Conservation (phyloP, 164 flowering plant species). For the Sextonia rubra region DNA sequence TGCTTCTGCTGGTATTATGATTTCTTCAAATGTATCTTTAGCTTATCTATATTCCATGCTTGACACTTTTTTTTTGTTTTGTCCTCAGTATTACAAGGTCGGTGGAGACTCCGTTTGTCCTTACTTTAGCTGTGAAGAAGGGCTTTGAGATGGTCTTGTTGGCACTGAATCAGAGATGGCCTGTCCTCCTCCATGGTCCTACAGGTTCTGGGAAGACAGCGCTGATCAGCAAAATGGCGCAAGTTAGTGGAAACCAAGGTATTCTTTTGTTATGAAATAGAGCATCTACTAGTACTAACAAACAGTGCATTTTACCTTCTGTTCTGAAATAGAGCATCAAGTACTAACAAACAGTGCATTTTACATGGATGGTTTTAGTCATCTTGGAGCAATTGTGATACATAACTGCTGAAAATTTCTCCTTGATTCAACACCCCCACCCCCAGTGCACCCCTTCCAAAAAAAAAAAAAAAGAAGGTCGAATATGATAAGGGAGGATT, state of each 20-base stretch:
- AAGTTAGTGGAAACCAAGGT: conserved; percentile 58
- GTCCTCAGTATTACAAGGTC: conserved; percentile 28
- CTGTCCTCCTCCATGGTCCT: conserved; percentile 90
- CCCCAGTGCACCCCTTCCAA: no score
- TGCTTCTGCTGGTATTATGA: neutral
- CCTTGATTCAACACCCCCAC: no score
- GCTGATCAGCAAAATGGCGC: conserved; percentile 59
- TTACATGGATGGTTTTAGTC: no score
- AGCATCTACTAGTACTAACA: no score
- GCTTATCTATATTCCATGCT: neutral
- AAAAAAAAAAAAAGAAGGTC: no score
- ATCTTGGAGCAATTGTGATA: no score
- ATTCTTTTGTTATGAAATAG: conserved; percentile 11
- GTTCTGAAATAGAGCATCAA: no score
- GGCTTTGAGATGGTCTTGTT: conserved; percentile 71
- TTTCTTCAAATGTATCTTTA: neutral
- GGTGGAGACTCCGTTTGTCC: conserved; percentile 36
- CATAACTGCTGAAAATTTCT: no score
- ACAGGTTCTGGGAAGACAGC: conserved; percentile 88
- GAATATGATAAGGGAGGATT: no score
- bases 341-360: no score
- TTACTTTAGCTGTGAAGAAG: conserved; percentile 57
- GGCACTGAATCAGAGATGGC: conserved; percentile 85
- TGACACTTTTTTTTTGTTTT: conserved; percentile 2
- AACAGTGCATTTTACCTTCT: no score